Percentiles rank a stretch among this genome's conserved stretches.
These are phyloP conservation scores for Panus rudis DNA, from an alignment of 768 basidiomycete species.

Conservation along the genomic window DNA sequence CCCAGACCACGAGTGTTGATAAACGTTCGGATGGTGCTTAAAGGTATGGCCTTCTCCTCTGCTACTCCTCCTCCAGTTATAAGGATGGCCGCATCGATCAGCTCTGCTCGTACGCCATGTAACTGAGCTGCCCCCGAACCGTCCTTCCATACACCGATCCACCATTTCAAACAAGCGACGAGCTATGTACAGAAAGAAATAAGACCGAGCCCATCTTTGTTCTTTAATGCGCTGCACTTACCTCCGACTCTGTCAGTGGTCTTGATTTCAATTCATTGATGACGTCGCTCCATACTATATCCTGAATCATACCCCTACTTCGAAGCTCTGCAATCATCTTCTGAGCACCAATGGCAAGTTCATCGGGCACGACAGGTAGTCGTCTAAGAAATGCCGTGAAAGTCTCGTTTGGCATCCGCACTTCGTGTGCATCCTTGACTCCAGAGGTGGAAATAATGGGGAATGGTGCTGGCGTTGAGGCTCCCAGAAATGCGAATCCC, in stretches of 20 bases:
- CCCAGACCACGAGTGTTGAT: conserved; percentile 55
- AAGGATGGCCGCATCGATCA: conserved; percentile 70
- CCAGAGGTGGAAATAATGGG: conserved; percentile 74
- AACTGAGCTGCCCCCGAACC: conserved; percentile 30
- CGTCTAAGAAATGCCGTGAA: conserved; percentile 72
- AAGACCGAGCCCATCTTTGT: background rate
- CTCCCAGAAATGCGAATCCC: conserved; percentile 9
- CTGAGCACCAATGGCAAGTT: conserved; percentile 48
- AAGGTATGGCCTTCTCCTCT: conserved; percentile 54
- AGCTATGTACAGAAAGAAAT: conserved; percentile 34
- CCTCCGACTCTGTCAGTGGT: conserved; percentile 55
- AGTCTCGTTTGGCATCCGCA: conserved; percentile 67
- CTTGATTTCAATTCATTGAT: conserved; percentile 65
- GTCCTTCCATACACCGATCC: conserved; percentile 43
- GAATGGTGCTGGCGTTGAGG: conserved; percentile 32
- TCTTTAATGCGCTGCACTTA: background rate
- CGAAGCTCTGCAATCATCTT: conserved; percentile 57
- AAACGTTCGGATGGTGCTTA: conserved; percentile 66
- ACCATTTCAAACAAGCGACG: conserved; percentile 84
- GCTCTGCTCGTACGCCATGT: conserved; percentile 42
- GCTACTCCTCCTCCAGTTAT: conserved; percentile 28
- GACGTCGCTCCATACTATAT: conserved; percentile 79
- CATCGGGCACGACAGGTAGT: conserved; percentile 65
- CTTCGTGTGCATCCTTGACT: conserved; percentile 53
- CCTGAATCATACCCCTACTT: conserved; percentile 55